These are phyloP conservation scores for Rhododendron williamsianum DNA, from an alignment of 148 eudicot genomes.

Conservation along the genomic window DNA sequence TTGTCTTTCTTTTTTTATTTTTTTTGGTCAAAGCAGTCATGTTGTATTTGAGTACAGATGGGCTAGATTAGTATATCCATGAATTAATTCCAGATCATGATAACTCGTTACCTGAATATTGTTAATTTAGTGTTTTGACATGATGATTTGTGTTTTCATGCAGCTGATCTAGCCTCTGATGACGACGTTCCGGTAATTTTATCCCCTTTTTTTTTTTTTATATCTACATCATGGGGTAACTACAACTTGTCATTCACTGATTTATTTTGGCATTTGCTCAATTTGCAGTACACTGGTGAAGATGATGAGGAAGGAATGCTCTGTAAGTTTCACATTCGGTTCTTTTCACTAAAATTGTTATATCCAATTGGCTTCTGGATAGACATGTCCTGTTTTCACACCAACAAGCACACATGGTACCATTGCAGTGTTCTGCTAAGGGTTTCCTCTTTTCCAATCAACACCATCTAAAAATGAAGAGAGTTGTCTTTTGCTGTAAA, in stretches of 20 bases:
- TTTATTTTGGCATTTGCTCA: slow-evolving; percentile 15
- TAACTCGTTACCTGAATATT: background rate
- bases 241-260: background rate
- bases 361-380: background rate
- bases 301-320: slow-evolving; percentile 74
- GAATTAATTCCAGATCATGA: background rate
- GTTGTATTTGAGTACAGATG: background rate
- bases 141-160: slow-evolving; percentile 16
- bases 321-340: slow-evolving; percentile 41
- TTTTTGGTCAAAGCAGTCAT: background rate
- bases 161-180: slow-evolving; percentile 44
- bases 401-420: too few relatives aligned
- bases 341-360: background rate
- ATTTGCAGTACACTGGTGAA: slow-evolving; percentile 45
- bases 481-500: background rate
- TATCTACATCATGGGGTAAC: background rate
- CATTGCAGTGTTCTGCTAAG: background rate
- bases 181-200: slow-evolving; percentile 49
- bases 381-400: background rate
- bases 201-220: background rate
- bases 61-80: background rate
- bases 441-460: background rate
- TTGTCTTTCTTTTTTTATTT: background rate
- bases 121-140: slow-evolving; percentile 6
- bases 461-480: background rate